phyloP scores from a whole-genome alignment of 202 grass and related monocot species.

The Saccharum hybrid region DNA sequence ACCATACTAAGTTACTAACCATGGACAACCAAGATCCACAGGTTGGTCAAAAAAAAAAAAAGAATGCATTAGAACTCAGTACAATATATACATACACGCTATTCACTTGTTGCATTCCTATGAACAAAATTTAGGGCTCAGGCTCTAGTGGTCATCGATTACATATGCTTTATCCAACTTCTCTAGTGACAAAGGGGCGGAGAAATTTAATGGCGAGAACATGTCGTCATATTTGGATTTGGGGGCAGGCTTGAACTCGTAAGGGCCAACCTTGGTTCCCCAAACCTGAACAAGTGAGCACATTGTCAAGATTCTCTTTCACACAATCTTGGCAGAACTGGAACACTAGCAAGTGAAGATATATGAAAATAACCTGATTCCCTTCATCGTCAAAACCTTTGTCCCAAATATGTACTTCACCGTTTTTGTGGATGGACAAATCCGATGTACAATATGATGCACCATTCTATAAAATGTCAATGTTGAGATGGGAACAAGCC shows the following conservation, averaged over 20 bases:
- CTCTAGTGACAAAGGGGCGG: constrained; percentile 69
- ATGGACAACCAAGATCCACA: background rate
- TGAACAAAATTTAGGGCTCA: constrained; percentile 44
- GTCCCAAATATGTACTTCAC: constrained; percentile 91
- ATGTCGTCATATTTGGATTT: constrained; percentile 76
- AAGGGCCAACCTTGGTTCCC: constrained; percentile 83
- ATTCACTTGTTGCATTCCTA: constrained; percentile 49
- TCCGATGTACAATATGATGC: constrained; percentile 88
- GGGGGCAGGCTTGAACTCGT: constrained; percentile 89
- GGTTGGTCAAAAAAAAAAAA: background rate
- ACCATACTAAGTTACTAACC: background rate
- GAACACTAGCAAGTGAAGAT: background rate
- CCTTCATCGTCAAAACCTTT: constrained; percentile 81
- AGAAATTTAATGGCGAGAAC: constrained; percentile 86
- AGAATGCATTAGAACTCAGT: constrained; percentile 27
- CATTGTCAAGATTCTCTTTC: constrained; percentile 23
- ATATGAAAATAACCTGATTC: constrained; percentile 63
- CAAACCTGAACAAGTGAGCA: constrained; percentile 66
- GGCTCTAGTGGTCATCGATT: constrained; percentile 65
- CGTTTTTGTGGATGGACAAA: constrained; percentile 75
- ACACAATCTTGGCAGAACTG: background rate
- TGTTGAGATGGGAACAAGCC: constrained; percentile 22
- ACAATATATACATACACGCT: constrained; percentile 39
- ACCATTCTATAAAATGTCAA: constrained; percentile 59
- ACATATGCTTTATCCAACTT: constrained; percentile 68